A percentile compares a stretch with the other conserved stretches of the same genome.
phyloP scores from a whole-genome alignment of 345 rosid species.

The Syzygium grande region DNA sequence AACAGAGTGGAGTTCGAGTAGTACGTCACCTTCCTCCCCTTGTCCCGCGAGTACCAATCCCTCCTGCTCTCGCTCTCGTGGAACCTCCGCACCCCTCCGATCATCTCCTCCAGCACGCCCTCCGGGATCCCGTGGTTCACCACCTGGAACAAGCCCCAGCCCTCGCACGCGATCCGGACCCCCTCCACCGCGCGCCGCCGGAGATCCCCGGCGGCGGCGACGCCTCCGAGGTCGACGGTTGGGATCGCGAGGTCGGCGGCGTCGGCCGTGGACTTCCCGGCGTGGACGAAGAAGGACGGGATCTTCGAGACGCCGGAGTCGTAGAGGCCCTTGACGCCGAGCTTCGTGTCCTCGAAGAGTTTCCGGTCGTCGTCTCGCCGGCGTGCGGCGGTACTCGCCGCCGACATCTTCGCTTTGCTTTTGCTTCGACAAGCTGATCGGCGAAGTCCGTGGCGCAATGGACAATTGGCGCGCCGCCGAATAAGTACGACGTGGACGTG shows the following conservation, averaged over 20 bases:
- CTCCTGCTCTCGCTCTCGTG: conserved; percentile 6
- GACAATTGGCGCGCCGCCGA: background rate
- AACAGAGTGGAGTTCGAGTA: conserved; percentile 7
- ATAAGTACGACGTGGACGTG: no score
- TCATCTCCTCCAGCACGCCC: background rate
- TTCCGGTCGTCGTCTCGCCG: background rate
- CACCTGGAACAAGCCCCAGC: background rate
- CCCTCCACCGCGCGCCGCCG: background rate
- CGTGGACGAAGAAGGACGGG: background rate
- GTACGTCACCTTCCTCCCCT: conserved; percentile 6
- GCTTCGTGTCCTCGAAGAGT: background rate
- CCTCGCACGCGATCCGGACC: background rate
- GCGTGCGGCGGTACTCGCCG: background rate
- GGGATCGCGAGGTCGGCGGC: background rate
- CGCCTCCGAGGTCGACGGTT: background rate
- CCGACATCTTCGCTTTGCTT: background rate
- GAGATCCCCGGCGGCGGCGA: background rate
- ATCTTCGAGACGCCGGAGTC: background rate
- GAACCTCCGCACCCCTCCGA: background rate
- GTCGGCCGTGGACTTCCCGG: background rate
- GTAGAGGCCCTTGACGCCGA: background rate
- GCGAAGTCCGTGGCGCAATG: background rate
- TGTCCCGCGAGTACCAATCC: conserved; percentile 8
- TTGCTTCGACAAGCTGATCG: background rate
- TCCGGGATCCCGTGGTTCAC: background rate